These are phyloP conservation scores for Mediolabrus comicus DNA, from an alignment of 108 stramenopile species.

Conservation along the genomic window DNA sequence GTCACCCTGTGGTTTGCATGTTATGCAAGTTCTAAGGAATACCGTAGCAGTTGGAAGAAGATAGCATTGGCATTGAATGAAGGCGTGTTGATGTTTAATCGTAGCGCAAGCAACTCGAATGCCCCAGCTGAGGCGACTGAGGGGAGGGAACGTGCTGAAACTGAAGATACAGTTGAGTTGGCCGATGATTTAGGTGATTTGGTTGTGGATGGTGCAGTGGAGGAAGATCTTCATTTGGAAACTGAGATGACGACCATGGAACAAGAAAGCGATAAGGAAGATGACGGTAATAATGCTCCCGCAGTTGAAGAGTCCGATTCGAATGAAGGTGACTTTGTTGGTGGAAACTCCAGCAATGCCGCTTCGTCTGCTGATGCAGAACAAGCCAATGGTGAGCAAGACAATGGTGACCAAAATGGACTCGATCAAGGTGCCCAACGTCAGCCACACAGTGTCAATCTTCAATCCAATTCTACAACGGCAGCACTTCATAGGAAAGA, in stretches of 20 bases:
- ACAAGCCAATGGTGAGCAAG: neutral
- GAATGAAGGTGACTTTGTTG: slow-evolving; percentile 15
- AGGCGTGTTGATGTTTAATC: slow-evolving; percentile 23
- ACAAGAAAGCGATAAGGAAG: neutral
- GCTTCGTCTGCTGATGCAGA: neutral
- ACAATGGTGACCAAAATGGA: neutral
- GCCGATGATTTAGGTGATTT: slow-evolving; percentile 24
- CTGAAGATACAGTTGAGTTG: slow-evolving; percentile 41
- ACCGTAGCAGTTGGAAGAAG: slow-evolving; percentile 45
- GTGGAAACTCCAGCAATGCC: neutral
- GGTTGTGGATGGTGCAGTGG: neutral
- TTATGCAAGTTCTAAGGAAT: slow-evolving; percentile 57
- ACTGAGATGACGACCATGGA: slow-evolving; percentile 16
- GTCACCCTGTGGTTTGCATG: slow-evolving; percentile 63
- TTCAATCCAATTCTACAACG: slow-evolving; percentile 3
- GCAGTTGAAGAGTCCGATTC: neutral
- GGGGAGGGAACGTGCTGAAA: slow-evolving; percentile 28
- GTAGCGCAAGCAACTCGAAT: neutral
- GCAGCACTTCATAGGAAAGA: slow-evolving; percentile 55
- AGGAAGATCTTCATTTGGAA: slow-evolving; percentile 8
- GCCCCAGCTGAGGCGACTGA: neutral
- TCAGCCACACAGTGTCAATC: slow-evolving; percentile 13
- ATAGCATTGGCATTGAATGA: slow-evolving; percentile 28
- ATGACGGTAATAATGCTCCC: neutral
- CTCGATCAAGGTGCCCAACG: slow-evolving; percentile 1